A percentile compares a stretch with the other conserved stretches of the same genome.
phyloP scores from a whole-genome alignment of 129 eudicot genomes.

The Flaveria linearis region DNA sequence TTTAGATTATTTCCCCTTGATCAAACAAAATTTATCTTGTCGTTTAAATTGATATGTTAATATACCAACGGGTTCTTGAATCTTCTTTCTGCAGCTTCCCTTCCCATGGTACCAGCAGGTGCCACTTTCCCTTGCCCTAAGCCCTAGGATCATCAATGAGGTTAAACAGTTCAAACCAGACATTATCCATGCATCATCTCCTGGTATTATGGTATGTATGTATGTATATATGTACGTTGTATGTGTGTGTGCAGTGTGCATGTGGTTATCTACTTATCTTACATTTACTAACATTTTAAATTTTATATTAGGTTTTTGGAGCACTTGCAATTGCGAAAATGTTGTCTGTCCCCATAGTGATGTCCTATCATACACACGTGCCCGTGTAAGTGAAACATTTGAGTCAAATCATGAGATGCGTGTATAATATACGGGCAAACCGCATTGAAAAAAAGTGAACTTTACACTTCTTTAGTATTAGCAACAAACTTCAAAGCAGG shows the following conservation, averaged over 20 bases:
- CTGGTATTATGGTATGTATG: conserved; percentile 79
- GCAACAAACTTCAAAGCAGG: not conserved
- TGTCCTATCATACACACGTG: conserved; percentile 98
- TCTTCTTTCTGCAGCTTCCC: conserved; percentile 70
- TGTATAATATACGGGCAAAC: not conserved
- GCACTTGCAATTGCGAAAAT: conserved; percentile 93
- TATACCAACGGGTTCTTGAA: conserved; percentile 23
- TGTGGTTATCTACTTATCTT: not conserved
- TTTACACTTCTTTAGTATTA: not conserved
- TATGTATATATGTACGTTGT: not conserved
- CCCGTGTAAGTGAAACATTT: conserved; percentile 77
- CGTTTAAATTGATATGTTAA: not conserved
- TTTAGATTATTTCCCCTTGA: not conserved
- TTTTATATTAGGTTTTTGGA: conserved; percentile 70
- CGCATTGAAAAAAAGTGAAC: not conserved
- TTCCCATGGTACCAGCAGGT: conserved; percentile 93
- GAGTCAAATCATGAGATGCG: not conserved
- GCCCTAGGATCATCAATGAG: conserved; percentile 93
- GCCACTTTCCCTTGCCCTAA: conserved; percentile 95
- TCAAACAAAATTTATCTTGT: not conserved
- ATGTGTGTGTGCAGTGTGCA: not conserved
- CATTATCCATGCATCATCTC: conserved; percentile 95
- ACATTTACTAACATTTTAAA: conserved; percentile 19
- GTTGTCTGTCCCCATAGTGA: conserved; percentile 85
- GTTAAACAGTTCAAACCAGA: conserved; percentile 94